Evolutionary conservation across 2,329 filamentous ascomycete species (phyloP), one percentile per base, ranked within the genome.

Genomic region (Talaromyces verruculosus): DNA sequence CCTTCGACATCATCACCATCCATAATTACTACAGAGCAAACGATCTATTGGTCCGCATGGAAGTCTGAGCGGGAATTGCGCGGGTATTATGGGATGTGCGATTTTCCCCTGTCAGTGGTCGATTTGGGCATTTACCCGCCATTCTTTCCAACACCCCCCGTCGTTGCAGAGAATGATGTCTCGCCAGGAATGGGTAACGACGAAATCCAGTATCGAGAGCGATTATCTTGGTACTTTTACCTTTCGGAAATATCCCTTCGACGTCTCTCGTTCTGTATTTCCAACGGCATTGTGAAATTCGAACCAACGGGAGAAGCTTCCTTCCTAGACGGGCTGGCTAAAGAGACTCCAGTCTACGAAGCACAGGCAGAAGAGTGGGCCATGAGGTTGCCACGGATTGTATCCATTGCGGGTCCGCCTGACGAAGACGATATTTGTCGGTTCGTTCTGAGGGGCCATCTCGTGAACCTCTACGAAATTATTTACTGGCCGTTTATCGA

Each of bases 11-110:
- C 37, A 17, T 39, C 37, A 5, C 37, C 37, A 39, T 15, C 37
- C 6, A 41, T n/a, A 41, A 8, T 5, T n/a, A 17, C 39, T 7
- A 41, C 39, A 6, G 39, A 41, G 5, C 39, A 41, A n/a, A 41
- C 15, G 15, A 41, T 41, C 39, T 41, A 41, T 6, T 41, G 39
- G 39, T 41, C 39, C 39, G 39, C 39, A 7, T 53, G 49, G 49
- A 53, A 53, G 7, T 53, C 49, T 10, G 49, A 53, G 49, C 49
- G 49, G 49, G 49, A 53, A 53, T 30, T 53, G 28, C 49, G 49
- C 25, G 49, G 25, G 4, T 53, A 17, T 30, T 53, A 8, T 13
- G 19, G 15, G 15, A 25, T n/a, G 3, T 11, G n/a, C 7, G 49
- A 53, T 30, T 53, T 53, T 22, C 1, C 49, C 1, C 7, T 17